phyloP scores from a whole-genome alignment of 306 rosid genomes.

The Arachis hypogaea region DNA sequence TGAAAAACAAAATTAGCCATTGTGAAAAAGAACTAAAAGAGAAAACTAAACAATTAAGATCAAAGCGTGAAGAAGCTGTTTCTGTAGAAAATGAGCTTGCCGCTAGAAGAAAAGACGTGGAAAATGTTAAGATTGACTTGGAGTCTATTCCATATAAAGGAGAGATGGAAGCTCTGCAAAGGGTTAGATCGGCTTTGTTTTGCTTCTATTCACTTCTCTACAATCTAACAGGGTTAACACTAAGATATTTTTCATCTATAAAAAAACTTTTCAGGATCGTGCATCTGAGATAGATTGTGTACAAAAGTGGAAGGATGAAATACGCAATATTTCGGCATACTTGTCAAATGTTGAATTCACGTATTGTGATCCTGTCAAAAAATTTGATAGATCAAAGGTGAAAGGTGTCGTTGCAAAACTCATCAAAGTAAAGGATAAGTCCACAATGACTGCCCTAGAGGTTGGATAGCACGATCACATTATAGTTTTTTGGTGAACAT shows the following conservation, averaged over 20 bases:
- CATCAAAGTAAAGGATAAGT: conserved; percentile 80
- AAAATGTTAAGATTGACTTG: conserved; percentile 56
- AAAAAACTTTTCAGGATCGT: conserved; percentile 62
- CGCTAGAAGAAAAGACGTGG: conserved; percentile 65
- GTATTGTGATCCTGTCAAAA: conserved; percentile 77
- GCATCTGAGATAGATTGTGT: conserved; percentile 66
- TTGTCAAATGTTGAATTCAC: conserved; percentile 73
- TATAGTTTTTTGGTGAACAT: too few species aligned
- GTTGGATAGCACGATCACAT: conserved; percentile 46
- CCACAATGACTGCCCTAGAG: conserved; percentile 94
- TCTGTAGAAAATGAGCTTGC: conserved; percentile 76
- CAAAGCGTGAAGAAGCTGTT: conserved; percentile 88
- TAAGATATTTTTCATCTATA: conserved; percentile 23
- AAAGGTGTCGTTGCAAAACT: conserved; percentile 97
- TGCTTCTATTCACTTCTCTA: conserved; percentile 32
- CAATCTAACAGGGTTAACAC: conserved; percentile 26
- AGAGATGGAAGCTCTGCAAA: conserved; percentile 85
- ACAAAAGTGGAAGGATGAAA: conserved; percentile 86
- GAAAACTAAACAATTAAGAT: conserved; percentile 67
- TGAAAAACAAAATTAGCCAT: conserved; percentile 82
- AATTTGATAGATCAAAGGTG: conserved; percentile 91
- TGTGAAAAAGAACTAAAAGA: conserved; percentile 86
- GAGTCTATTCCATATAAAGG: conserved; percentile 78
- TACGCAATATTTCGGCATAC: conserved; percentile 77
- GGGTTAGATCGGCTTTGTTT: conserved; percentile 54